Evolutionary conservation across 495 filamentous ascomycete genomes (phyloP).

Genomic region (Astrocystis sublimbata): DNA sequence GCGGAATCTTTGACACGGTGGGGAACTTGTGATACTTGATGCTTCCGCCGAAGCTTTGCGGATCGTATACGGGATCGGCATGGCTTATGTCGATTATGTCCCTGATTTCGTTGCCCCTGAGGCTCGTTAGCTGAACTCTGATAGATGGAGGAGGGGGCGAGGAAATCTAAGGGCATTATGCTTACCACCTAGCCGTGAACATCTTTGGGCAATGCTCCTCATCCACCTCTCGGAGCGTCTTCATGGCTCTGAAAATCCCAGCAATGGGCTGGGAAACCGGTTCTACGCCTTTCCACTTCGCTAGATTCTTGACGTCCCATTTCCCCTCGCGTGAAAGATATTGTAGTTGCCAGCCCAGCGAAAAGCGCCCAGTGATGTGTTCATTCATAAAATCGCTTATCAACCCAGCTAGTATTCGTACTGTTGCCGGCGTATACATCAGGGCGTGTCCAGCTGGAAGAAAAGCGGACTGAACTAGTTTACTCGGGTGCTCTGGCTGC

Average conservation of each 20-base stretch:
- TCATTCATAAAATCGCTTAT: constrained; percentile 77
- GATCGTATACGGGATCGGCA: constrained; percentile 81
- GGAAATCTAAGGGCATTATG: too few relatives aligned
- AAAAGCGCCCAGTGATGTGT: constrained; percentile 74
- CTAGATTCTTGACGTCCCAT: constrained; percentile 97
- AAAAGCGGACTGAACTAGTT: constrained; percentile 67
- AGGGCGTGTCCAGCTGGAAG: constrained; percentile 84
- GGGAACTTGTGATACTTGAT: constrained; percentile 86
- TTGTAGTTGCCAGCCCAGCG: constrained; percentile 86
- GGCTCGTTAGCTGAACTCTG: constrained; percentile 8
- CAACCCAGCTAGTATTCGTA: constrained; percentile 74
- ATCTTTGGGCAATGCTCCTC: constrained; percentile 74
- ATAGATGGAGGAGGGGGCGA: too few relatives aligned
- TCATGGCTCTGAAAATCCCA: constrained; percentile 79
- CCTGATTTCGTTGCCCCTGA: constrained; percentile 56
- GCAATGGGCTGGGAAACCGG: constrained; percentile 78
- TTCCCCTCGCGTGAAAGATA: constrained; percentile 85
- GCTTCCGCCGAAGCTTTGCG: constrained; percentile 71
- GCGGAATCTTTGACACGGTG: constrained; percentile 89
- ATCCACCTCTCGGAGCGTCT: constrained; percentile 85
- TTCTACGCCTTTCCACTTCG: constrained; percentile 78
- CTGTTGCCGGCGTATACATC: constrained; percentile 74
- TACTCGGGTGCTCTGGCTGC: constrained; percentile 42
- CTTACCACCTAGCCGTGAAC: constrained; percentile 67
- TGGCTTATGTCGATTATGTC: constrained; percentile 88